Percentiles rank a stretch among this genome's conserved stretches.
Evolutionary conservation across 768 basidiomycete species (phyloP).

Genomic region (Phylloporus scabripes): DNA sequence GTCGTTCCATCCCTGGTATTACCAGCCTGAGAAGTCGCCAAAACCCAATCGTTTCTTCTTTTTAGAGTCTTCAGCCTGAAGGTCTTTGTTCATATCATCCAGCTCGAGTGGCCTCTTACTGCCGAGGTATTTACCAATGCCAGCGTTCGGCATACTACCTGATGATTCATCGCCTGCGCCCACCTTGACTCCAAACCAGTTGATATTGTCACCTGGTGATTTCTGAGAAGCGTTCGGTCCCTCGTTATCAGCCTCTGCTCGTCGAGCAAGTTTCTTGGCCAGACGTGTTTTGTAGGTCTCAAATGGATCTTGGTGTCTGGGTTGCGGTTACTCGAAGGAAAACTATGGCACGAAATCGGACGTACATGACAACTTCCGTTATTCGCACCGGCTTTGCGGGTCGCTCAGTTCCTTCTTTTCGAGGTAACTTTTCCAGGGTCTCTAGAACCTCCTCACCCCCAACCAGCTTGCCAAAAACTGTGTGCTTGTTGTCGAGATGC

Average conservation of each 20-base stretch:
- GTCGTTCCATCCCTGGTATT: not conserved
- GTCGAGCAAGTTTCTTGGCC: conserved; percentile 62
- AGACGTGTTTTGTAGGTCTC: conserved; percentile 85
- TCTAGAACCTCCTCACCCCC: conserved; percentile 91
- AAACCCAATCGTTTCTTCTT: conserved; percentile 87
- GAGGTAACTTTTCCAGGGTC: conserved; percentile 73
- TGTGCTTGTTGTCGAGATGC: conserved; percentile 89
- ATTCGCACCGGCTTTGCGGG: conserved; percentile 84
- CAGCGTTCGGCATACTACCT: conserved; percentile 29
- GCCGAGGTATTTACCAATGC: conserved; percentile 78
- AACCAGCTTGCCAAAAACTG: conserved; percentile 95
- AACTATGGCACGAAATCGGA: conserved; percentile 7
- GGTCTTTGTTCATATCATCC: conserved; percentile 16
- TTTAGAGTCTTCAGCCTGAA: conserved; percentile 45
- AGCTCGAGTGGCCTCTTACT: conserved; percentile 42
- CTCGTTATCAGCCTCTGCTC: conserved; percentile 27
- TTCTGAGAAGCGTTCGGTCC: conserved; percentile 37
- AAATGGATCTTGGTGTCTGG: conserved; percentile 90
- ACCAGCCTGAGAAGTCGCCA: conserved; percentile 88
- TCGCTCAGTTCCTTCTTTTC: conserved; percentile 81
- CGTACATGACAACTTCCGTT: conserved; percentile 81
- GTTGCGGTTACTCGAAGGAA: conserved; percentile 5
- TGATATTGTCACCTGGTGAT: conserved; percentile 61
- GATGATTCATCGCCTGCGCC: conserved; percentile 40
- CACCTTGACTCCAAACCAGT: conserved; percentile 89